A percentile compares a stretch with the other conserved stretches of the same genome.
Evolutionary conservation across 2,329 filamentous ascomycete genomes (phyloP).

Genomic region (Fusarium nisikadoi): DNA sequence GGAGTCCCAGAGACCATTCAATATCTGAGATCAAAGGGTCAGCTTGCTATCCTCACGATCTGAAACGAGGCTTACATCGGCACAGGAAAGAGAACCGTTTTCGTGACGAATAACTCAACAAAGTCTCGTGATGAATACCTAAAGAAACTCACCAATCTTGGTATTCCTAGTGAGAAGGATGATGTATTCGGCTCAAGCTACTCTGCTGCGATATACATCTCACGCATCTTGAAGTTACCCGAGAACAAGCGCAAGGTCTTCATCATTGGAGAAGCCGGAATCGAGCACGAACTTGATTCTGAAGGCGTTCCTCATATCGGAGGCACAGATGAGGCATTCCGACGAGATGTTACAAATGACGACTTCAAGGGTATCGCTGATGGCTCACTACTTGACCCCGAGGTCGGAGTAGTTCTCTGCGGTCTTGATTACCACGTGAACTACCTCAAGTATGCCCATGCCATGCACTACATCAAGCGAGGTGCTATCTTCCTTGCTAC

Average conservation of each 20-base stretch:
- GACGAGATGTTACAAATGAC: conserved; percentile 80
- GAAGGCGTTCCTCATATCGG: conserved; percentile 85
- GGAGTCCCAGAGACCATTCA: conserved; percentile 87
- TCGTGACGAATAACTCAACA: conserved; percentile 99
- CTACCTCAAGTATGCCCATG: conserved; percentile 89
- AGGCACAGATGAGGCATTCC: conserved; percentile 82
- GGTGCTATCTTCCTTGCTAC: conserved; percentile 92
- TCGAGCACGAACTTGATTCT: conserved; percentile 85
- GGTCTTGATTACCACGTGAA: conserved; percentile 96
- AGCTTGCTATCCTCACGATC: neutral
- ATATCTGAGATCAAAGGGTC: conserved; percentile 83
- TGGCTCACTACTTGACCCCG: conserved; percentile 80
- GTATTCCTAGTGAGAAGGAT: conserved; percentile 82
- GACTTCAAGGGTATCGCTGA: conserved; percentile 85
- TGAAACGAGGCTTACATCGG: conserved; percentile 11
- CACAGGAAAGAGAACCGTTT: conserved; percentile 88
- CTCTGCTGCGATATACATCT: conserved; percentile 94
- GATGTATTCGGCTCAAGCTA: conserved; percentile 98
- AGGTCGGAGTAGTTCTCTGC: conserved; percentile 88
- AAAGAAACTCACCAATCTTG: conserved; percentile 85
- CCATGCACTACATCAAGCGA: conserved; percentile 83
- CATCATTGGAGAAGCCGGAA: conserved; percentile 88
- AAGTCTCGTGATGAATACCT: conserved; percentile 94
- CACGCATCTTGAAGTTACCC: conserved; percentile 85
- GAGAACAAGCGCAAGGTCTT: conserved; percentile 90